Conservation (phyloP, 495 filamentous ascomycete species). For the Apiosordaria backusii region DNA sequence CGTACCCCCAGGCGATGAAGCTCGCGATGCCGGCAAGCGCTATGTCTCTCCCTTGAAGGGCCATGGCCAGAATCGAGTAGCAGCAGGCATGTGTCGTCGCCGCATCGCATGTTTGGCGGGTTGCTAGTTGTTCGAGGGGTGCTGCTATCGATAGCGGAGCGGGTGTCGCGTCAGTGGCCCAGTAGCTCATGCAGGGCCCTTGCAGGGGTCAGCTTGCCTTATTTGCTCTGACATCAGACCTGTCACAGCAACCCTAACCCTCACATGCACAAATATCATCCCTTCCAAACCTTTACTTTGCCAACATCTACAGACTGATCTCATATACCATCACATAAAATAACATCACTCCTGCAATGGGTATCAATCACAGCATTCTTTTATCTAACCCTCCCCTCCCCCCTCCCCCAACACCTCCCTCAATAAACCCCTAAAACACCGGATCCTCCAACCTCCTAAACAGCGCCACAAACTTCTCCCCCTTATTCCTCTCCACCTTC, state of each 20-base stretch:
- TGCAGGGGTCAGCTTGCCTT: background rate
- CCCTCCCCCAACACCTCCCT: background rate
- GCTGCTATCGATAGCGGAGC: slow-evolving; percentile 14
- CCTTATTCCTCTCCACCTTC: slow-evolving; percentile 89
- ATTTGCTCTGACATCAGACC: background rate
- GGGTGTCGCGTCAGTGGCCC: background rate
- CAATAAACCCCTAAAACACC: slow-evolving; percentile 5
- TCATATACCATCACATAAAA: slow-evolving; percentile 9
- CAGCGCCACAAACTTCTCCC: slow-evolving; percentile 80
- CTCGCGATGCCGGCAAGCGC: slow-evolving; percentile 62
- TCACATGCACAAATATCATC: too few relatives aligned
- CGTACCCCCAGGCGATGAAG: slow-evolving; percentile 84
- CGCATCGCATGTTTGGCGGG: slow-evolving; percentile 37
- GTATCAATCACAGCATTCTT: background rate
- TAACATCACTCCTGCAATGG: background rate
- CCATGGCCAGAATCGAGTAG: slow-evolving; percentile 56
- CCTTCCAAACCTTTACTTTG: too few relatives aligned
- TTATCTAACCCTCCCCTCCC: background rate
- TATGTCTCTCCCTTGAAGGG: slow-evolving; percentile 72
- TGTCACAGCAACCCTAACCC: background rate
- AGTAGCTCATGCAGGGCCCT: background rate
- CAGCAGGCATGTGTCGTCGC: slow-evolving; percentile 30
- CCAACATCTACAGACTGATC: too few relatives aligned
- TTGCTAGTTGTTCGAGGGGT: background rate
- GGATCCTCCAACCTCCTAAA: slow-evolving; percentile 80